Conservation (phyloP, 176 grass and related monocot genomes). For the Echinochloa phyllopogon region DNA sequence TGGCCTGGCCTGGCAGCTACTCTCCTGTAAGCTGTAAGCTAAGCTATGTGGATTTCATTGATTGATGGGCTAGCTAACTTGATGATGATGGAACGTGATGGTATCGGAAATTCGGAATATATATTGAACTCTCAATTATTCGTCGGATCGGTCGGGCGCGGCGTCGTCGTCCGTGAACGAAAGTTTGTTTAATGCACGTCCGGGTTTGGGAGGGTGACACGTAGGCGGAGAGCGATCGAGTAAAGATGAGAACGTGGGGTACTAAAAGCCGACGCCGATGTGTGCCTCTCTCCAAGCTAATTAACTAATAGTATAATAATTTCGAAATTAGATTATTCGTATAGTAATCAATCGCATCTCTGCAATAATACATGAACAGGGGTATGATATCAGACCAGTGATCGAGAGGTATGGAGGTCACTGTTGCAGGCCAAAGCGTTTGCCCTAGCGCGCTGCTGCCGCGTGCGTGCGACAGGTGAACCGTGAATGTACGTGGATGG, state of each 20-base stretch:
- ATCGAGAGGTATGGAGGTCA: not conserved
- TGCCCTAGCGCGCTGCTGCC: too few species aligned
- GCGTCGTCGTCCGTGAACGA: conserved; percentile 6
- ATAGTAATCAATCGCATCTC: not conserved
- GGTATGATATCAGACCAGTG: too few species aligned
- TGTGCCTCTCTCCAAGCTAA: not conserved
- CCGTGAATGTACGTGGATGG: not conserved
- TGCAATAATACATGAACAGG: not conserved
- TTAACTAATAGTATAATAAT: not conserved
- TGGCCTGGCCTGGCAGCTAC: too few species aligned
- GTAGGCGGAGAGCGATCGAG: not conserved
- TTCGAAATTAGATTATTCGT: not conserved
- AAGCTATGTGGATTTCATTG: too few species aligned
- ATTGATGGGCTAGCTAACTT: not conserved
- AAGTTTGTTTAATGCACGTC: conserved; percentile 26
- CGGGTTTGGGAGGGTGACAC: conserved; percentile 11
- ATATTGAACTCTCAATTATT: not conserved
- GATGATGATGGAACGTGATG: not conserved
- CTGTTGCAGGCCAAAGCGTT: not conserved
- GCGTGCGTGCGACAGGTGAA: not conserved
- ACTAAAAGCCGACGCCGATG: conserved; percentile 37
- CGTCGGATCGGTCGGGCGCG: not conserved
- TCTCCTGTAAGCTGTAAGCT: too few species aligned
- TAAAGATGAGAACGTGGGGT: conserved; percentile 19
- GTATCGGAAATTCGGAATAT: not conserved